phyloP scores from a whole-genome alignment of 352 stramenopile species.

The Pythium dissimile region DNA sequence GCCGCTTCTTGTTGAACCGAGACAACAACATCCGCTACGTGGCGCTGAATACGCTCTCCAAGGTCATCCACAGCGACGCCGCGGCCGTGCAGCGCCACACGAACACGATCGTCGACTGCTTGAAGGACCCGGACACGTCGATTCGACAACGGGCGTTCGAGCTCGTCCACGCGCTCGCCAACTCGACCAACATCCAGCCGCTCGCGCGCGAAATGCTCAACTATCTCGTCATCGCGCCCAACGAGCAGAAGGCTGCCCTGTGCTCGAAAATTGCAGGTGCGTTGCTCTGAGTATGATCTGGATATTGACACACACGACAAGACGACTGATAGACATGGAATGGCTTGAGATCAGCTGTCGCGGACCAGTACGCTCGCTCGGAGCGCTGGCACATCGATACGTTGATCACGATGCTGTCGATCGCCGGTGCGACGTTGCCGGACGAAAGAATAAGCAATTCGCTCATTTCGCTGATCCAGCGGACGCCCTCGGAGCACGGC shows the following conservation, averaged over 20 bases:
- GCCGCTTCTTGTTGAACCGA: constrained; percentile 97
- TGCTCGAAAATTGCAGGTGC: constrained; percentile 93
- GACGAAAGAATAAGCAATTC: constrained; percentile 93
- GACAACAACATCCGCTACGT: constrained; percentile 99
- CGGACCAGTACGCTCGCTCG: constrained; percentile 79
- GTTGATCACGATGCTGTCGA: constrained; percentile 98
- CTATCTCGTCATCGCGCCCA: constrained; percentile 97
- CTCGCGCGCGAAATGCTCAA: constrained; percentile 98
- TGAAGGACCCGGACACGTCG: constrained; percentile 97
- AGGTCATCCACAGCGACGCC: constrained; percentile 88
- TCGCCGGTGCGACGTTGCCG: constrained; percentile 92
- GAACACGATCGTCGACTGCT: constrained; percentile 93
- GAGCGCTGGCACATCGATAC: constrained; percentile 95
- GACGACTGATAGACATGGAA: neutral
- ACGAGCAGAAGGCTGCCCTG: constrained; percentile 94
- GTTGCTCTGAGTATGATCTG: too few relatives aligned
- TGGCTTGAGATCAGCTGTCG: constrained; percentile 48
- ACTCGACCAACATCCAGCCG: constrained; percentile 94
- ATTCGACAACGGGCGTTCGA: constrained; percentile 98
- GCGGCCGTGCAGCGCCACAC: constrained; percentile 96
- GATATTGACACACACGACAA: too few relatives aligned
- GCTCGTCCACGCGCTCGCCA: constrained; percentile 98
- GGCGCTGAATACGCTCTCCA: constrained; percentile 96
- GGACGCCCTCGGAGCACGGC: constrained; percentile 82
- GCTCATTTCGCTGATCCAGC: constrained; percentile 96